Percentiles rank a stretch among this genome's conserved stretches.
Conservation (phyloP, 495 filamentous ascomycete species). For the Xylaria venustula region DNA sequence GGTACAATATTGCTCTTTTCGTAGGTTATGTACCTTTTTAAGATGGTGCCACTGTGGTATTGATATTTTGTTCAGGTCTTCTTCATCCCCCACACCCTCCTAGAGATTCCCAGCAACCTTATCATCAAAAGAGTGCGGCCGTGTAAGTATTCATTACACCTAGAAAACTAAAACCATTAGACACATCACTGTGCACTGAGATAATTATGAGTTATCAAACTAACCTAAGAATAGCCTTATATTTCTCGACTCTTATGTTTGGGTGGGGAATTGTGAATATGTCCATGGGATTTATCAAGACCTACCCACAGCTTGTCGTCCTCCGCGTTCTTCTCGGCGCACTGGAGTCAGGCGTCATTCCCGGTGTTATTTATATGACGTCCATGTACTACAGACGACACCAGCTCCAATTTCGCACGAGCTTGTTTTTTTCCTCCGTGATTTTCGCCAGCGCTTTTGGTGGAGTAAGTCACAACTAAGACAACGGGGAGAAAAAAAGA, state of each 20-base stretch:
- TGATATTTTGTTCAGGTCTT: slow-evolving; percentile 37
- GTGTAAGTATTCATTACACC: slow-evolving; percentile 11
- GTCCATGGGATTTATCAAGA: slow-evolving; percentile 49
- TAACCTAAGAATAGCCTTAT: slow-evolving; percentile 44
- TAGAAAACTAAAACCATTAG: too few species aligned
- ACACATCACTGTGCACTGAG: neutral
- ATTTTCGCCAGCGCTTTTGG: slow-evolving; percentile 62
- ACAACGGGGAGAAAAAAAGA: too few species aligned
- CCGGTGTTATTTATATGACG: slow-evolving; percentile 55
- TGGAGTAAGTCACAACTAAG: slow-evolving; percentile 35
- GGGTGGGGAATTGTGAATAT: slow-evolving; percentile 57
- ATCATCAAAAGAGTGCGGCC: slow-evolving; percentile 45
- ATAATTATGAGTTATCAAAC: neutral
- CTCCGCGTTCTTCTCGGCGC: slow-evolving; percentile 57
- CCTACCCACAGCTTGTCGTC: slow-evolving; percentile 52
- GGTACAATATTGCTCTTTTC: slow-evolving; percentile 61
- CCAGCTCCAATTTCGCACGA: slow-evolving; percentile 59
- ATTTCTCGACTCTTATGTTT: slow-evolving; percentile 54
- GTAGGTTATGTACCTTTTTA: slow-evolving; percentile 25
- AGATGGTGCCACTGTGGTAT: neutral
- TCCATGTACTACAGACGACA: slow-evolving; percentile 63
- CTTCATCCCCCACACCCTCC: slow-evolving; percentile 63
- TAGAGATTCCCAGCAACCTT: slow-evolving; percentile 61
- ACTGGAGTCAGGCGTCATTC: slow-evolving; percentile 59
- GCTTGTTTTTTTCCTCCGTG: slow-evolving; percentile 56